Percentiles rank a stretch among this genome's conserved stretches.
phyloP scores from a whole-genome alignment of 805 yeast species.

The Komagataella kurtzmanii region DNA sequence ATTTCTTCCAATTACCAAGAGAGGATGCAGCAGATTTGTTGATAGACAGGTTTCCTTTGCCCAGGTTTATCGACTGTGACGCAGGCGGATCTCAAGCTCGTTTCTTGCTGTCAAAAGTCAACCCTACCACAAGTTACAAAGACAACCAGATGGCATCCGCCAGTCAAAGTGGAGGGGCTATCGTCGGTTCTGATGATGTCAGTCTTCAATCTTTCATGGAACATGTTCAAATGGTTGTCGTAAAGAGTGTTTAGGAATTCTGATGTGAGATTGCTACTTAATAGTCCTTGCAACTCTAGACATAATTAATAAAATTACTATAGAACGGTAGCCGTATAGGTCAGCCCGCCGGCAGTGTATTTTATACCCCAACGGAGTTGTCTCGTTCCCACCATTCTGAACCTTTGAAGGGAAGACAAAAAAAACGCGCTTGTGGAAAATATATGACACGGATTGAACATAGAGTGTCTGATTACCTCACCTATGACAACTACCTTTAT shows the following conservation, averaged over 20 bases:
- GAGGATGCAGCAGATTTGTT: constrained; percentile 52
- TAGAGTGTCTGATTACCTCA: background rate
- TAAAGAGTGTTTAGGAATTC: constrained; percentile 7
- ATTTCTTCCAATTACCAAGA: constrained; percentile 48
- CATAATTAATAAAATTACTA: no score
- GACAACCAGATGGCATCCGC: constrained; percentile 14
- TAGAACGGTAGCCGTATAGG: background rate
- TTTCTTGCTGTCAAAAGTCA: constrained; percentile 54
- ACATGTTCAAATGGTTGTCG: constrained; percentile 27
- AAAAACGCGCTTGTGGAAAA: background rate
- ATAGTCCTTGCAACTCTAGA: background rate
- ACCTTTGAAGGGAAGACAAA: no score
- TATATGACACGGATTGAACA: background rate
- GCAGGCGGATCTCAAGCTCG: constrained; percentile 71
- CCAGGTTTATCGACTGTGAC: constrained; percentile 60
- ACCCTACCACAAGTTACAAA: constrained; percentile 49
- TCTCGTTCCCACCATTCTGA: no score
- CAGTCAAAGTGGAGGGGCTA: constrained; percentile 16
- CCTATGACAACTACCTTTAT: constrained; percentile 6
- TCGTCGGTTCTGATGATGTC: constrained; percentile 45
- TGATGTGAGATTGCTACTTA: background rate
- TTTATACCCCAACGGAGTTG: no score
- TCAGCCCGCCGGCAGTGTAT: no score
- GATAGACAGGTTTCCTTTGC: constrained; percentile 57
- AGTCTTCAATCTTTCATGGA: constrained; percentile 44